These are phyloP conservation scores for Aspergillus proliferans DNA, from an alignment of 2,329 filamentous ascomycete species.

Conservation along the genomic window DNA sequence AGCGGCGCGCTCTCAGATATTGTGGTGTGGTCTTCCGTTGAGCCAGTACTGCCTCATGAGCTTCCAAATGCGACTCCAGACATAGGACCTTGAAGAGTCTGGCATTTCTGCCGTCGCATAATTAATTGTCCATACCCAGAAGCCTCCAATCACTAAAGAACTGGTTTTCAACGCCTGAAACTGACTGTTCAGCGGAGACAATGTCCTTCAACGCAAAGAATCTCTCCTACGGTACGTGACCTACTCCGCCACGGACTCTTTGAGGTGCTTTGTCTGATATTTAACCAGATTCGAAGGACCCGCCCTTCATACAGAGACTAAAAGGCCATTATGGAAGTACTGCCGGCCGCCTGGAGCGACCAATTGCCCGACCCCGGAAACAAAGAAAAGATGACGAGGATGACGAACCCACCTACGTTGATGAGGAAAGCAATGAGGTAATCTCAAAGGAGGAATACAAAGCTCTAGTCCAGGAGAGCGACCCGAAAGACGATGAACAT, in stretches of 20 bases:
- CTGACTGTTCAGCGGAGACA: constrained; percentile 5
- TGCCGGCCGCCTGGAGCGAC: constrained; percentile 32
- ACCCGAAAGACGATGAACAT: constrained; percentile 8
- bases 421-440: constrained; percentile 39
- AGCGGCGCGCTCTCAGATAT: background rate
- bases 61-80: background rate
- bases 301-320: constrained; percentile 38
- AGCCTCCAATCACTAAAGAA: background rate
- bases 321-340: constrained; percentile 31
- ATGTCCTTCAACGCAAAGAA: constrained; percentile 41
- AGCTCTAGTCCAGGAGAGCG: constrained; percentile 27
- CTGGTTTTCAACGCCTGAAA: background rate
- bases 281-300: constrained; percentile 35
- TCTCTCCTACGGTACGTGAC: constrained; percentile 36
- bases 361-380: constrained; percentile 31
- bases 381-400: constrained; percentile 31
- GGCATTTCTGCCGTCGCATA: background rate
- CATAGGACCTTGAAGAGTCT: background rate
- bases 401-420: constrained; percentile 40
- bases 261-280: constrained; percentile 1
- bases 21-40: background rate
- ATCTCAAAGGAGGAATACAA: constrained; percentile 41
- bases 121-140: background rate
- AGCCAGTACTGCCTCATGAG: background rate
- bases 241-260: background rate